Evolutionary conservation across 257 asterid species (phyloP), one percentile per base, ranked within the genome.

Genomic region (Solanum rostratum): DNA sequence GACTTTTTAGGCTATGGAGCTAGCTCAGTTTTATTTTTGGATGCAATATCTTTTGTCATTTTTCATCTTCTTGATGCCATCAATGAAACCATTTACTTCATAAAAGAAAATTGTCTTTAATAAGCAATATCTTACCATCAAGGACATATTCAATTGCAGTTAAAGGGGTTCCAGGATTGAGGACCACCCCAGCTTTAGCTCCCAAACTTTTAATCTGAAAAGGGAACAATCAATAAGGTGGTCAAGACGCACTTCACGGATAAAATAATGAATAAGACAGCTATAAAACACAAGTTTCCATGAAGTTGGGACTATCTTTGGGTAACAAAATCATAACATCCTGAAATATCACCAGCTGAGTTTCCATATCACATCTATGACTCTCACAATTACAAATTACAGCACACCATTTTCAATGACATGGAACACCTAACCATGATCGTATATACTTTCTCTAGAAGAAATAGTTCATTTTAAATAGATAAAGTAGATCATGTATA

Each of bases 131-230:
- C 95, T 90, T 93, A 97, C 99, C 96, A 60, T 97, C 99, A 88
- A 97, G 96, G 70, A 97, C 92, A 90, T 94, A 97, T 84, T 95
- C 99, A 80, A 97, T 97, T 87, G 95, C 87, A 68, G 82, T 90
- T 91, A 97, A 87, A 66, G 99, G 92, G 78, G 99, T 95, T 85
- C 86, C 99, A 73, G 99, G 99, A 91, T 97, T 97, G 90, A 97
- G 92, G 80, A 97, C 99, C 54, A 97, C 99, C 90, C 99, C 99
- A 85, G 99, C 99, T 91, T 97, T 97, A 73, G 99, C 99, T 76
- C 99, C 99, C 86, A 97, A 84, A 88, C 91, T 87, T 90, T 95
- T 95, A 79, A 97, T 87, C 99, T 97, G 90, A 84, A 81, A 53
- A 84, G n/a, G 41, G 60, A 82, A n/a, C 11, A 55, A 85, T 52